Evolutionary conservation across 2,329 filamentous ascomycete species (phyloP).

Genomic region (Didymella pomorum): DNA sequence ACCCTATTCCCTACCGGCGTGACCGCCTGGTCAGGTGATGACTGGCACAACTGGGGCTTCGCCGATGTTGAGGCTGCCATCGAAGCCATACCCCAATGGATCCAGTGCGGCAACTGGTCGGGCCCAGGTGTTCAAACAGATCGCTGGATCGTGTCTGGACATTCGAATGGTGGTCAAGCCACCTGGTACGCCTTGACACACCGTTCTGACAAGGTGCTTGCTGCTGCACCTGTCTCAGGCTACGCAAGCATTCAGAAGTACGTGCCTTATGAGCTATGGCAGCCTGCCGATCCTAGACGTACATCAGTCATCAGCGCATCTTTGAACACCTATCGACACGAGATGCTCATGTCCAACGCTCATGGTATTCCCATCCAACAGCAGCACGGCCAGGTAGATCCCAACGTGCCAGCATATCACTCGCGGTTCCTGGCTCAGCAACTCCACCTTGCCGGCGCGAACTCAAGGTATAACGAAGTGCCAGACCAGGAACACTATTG

Average conservation of each 20-base stretch:
- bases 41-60: slow-evolving; percentile 68
- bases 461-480: slow-evolving; percentile 61
- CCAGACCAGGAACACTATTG: slow-evolving; percentile 61
- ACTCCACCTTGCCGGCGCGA: slow-evolving; percentile 53
- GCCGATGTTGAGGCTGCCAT: slow-evolving; percentile 64
- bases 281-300: slow-evolving; percentile 60
- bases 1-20: slow-evolving; percentile 64
- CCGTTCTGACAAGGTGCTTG: slow-evolving; percentile 63
- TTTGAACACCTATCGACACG: slow-evolving; percentile 63
- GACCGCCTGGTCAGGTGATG: slow-evolving; percentile 67
- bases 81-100: slow-evolving; percentile 60
- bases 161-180: slow-evolving; percentile 69
- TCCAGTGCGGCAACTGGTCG: slow-evolving; percentile 57
- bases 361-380: slow-evolving; percentile 62
- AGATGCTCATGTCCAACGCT: slow-evolving; percentile 62
- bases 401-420: slow-evolving; percentile 67
- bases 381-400: slow-evolving; percentile 64
- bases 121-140: slow-evolving; percentile 56
- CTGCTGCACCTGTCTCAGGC: slow-evolving; percentile 65
- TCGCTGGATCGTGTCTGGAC: slow-evolving; percentile 63
- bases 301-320: slow-evolving; percentile 58
- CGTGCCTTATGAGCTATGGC: slow-evolving; percentile 66
- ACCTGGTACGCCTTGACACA: slow-evolving; percentile 66
- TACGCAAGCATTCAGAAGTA: slow-evolving; percentile 68
- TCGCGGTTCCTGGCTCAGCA: slow-evolving; percentile 63